Conservation (phyloP, 352 stramenopile species). For the Phytophthora brassicae region DNA sequence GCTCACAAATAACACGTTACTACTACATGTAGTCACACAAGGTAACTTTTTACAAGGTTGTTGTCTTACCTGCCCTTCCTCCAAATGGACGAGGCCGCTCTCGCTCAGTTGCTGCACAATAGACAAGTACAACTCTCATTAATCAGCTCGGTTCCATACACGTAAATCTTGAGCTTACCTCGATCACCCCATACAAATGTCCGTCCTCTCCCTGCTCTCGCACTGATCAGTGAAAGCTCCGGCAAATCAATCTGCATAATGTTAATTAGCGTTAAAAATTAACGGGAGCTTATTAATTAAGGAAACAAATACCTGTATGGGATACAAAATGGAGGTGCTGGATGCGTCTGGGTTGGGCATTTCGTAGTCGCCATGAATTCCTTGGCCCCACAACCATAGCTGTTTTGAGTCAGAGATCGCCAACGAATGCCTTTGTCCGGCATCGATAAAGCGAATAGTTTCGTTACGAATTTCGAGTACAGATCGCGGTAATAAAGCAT, state of each 20-base stretch:
- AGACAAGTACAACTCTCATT: not conserved
- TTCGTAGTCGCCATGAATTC: conserved; percentile 58
- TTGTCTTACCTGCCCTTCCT: conserved; percentile 38
- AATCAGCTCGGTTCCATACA: not conserved
- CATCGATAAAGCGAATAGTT: conserved; percentile 60
- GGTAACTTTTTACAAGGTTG: too few relatives aligned
- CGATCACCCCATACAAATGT: conserved; percentile 82
- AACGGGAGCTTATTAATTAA: not conserved
- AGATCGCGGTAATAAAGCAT: conserved; percentile 52
- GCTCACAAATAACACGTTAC: conserved; percentile 1
- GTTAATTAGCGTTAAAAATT: not conserved
- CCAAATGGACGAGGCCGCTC: conserved; percentile 40
- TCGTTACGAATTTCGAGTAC: conserved; percentile 69
- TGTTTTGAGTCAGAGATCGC: conserved; percentile 60
- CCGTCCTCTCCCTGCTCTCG: conserved; percentile 53
- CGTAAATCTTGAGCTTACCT: conserved; percentile 30
- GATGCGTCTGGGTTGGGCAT: conserved; percentile 39
- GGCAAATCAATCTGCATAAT: conserved; percentile 47
- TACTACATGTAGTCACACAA: too few relatives aligned
- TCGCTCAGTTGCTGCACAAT: conserved; percentile 27
- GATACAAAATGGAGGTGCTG: conserved; percentile 56
- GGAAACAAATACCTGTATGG: conserved; percentile 41
- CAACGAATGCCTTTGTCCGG: conserved; percentile 66
- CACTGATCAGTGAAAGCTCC: conserved; percentile 55
- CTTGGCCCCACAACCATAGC: conserved; percentile 80